These are phyloP conservation scores for Dictyostelium capitatum DNA, from an alignment of 78 protist species.

Conservation along the genomic window DNA sequence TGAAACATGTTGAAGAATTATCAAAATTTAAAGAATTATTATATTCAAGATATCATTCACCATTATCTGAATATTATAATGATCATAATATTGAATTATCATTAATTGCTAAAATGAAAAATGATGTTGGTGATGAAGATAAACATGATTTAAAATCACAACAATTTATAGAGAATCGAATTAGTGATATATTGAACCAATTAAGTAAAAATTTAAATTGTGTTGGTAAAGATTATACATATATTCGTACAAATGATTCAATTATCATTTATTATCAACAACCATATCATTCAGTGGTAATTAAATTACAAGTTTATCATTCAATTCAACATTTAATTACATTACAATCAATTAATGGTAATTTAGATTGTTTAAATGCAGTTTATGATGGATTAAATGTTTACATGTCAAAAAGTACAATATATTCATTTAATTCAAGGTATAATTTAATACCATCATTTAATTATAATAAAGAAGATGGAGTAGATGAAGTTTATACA, in stretches of 20 bases:
- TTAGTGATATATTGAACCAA: neutral
- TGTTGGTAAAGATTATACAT: neutral
- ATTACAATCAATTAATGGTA: neutral
- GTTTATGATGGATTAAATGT: slow-evolving; percentile 31
- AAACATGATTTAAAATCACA: too few species aligned
- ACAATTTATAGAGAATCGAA: neutral
- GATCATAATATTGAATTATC: neutral
- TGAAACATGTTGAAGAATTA: neutral
- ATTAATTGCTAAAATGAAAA: neutral
- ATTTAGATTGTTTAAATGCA: neutral
- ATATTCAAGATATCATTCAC: neutral
- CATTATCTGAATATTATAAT: neutral
- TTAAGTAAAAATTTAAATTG: neutral
- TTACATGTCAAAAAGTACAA: neutral
- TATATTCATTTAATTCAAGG: neutral
- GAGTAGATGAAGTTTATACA: too few species aligned
- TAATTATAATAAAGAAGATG: neutral
- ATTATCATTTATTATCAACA: neutral
- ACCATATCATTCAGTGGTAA: neutral
- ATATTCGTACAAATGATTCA: neutral
- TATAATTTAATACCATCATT: neutral
- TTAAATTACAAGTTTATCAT: slow-evolving; percentile 6
- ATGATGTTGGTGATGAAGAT: neutral
- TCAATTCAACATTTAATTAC: neutral
- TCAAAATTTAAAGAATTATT: neutral